Conservation (phyloP, 2,329 filamentous ascomycete genomes). For the Diaporthe citriasiana region DNA sequence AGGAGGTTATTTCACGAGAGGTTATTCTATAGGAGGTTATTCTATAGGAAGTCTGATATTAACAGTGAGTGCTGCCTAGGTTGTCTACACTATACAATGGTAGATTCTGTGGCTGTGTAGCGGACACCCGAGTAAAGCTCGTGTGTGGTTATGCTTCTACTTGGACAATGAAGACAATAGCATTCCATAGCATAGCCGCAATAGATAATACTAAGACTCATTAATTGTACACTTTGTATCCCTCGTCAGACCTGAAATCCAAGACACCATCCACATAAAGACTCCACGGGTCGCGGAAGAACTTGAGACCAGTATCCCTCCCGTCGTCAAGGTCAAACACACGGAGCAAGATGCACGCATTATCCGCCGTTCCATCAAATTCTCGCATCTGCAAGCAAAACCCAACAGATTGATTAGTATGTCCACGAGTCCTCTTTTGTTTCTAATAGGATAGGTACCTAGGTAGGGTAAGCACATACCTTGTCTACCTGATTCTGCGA, state of each 20-base stretch:
- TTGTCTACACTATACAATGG: no score
- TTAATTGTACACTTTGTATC: constrained; percentile 16
- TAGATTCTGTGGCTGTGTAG: no score
- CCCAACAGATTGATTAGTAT: background rate
- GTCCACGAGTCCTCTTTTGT: no score
- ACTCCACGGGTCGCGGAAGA: constrained; percentile 3
- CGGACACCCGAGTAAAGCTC: no score
- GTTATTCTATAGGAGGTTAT: no score
- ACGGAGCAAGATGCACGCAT: constrained; percentile 12
- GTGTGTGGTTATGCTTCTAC: no score
- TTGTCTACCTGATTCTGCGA: constrained; percentile 23
- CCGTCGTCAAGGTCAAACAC: background rate
- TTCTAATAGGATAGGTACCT: background rate
- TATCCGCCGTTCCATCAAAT: background rate
- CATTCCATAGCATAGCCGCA: no score
- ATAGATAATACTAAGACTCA: no score
- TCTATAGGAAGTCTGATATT: no score
- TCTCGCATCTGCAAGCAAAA: constrained; percentile 5
- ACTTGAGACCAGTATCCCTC: background rate
- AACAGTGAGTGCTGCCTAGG: no score
- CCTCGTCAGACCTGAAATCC: constrained; percentile 10
- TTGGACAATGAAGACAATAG: no score
- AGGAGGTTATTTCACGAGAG: no score
- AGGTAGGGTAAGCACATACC: background rate
- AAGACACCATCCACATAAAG: background rate